Evolutionary conservation across 2,329 filamentous ascomycete species (phyloP), one percentile per base, ranked within the genome.

Genomic region (Fusarium dlaminii): DNA sequence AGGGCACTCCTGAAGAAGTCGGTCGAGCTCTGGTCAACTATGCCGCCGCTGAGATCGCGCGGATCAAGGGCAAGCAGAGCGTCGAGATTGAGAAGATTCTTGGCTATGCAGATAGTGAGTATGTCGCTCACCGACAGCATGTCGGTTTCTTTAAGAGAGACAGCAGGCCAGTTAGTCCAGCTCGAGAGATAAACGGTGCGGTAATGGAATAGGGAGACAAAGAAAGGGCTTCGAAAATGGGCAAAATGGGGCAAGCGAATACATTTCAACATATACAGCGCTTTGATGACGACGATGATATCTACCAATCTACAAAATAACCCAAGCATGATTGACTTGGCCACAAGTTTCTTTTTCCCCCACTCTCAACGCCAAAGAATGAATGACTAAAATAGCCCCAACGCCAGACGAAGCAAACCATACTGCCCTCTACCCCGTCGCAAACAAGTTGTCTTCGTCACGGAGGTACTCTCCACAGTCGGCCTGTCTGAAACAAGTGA

Each of bases 391-490:
- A 72, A 70, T 49, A 70, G 68, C 75, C 77, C 63, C 60, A 80
- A 79, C 79, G 77, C 79, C 79, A 68, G 60, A 61, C 61, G 61
- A 72, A 68, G 56, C 56, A 68, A 45, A 54, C 22, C 30, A 68
- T 32, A 40, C 13, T 52, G 37, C 43, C 34, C 46, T 49, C 63
- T 80, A 88, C 65, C 87, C 86, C 36, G 87, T 85, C 32, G 89
- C 87, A 80, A 92, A 92, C 62, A 92, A 80, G 63, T 89, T 90
- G 80, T 91, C 90, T 81, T 92, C 90, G 78, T 98, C 96, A 80
- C 96, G 90, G 80, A 99, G 86, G 81, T 98, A 99, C 85, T 98
- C 96, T 78, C 96, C 96, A 77, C 94, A 93, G 85, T 99, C 96
- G 2, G 94, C 94, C 85, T 99, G 96, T 75, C 96, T 89, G 84